A percentile compares a stretch with the other conserved stretches of the same genome.
These are phyloP conservation scores for Dipteronia dyeriana DNA, from an alignment of 345 rosid species.

Conservation along the genomic window DNA sequence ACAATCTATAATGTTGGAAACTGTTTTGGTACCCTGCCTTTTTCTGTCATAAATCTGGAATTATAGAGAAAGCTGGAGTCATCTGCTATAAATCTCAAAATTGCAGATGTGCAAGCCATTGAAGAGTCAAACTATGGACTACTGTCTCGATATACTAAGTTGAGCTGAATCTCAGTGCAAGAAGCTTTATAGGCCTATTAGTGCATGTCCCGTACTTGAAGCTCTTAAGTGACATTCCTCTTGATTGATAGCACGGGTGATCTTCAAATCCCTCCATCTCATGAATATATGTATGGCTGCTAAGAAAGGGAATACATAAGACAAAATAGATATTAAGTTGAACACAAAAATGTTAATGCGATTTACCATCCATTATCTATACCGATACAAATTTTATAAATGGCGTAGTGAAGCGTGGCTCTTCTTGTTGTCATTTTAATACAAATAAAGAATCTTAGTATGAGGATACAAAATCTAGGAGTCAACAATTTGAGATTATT, in stretches of 20 bases:
- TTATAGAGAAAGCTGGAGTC: neutral
- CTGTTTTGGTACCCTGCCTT: neutral
- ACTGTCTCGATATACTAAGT: neutral
- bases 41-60: too few relatives aligned
- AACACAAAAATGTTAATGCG: neutral
- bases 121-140: neutral
- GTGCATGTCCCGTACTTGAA: neutral
- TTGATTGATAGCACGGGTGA: neutral
- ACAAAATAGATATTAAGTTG: neutral
- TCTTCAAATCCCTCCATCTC: neutral
- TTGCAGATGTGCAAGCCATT: neutral
- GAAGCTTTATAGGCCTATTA: neutral
- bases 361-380: neutral
- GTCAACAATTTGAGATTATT: neutral
- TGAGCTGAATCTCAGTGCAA: neutral
- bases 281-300: neutral
- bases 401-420: neutral
- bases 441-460: too few relatives aligned
- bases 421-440: neutral
- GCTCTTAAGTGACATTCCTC: neutral
- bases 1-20: neutral
- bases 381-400: neutral
- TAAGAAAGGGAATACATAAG: neutral
- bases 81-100: slow-evolving; percentile 1
- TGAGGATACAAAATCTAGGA: too few relatives aligned